Percentiles rank a stretch among this genome's conserved stretches.
Evolutionary conservation across 345 rosid species (phyloP).

Genomic region (Citrus sp.): DNA sequence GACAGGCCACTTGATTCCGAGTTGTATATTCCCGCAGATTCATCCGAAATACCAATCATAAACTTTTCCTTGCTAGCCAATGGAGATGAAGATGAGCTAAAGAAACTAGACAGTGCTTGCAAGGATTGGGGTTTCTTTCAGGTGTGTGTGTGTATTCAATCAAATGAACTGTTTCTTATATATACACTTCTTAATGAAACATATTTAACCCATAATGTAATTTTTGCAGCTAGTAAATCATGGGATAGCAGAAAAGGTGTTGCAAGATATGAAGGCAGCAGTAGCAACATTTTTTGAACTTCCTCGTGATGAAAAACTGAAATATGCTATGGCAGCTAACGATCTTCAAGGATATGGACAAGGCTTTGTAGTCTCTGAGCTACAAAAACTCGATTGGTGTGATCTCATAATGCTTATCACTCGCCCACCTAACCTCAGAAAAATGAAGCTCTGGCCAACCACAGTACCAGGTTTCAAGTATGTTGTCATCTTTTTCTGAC

Average conservation of each 20-base stretch:
- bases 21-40: background rate
- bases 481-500: background rate
- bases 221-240: constrained; percentile 20
- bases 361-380: constrained; percentile 23
- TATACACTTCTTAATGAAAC: background rate
- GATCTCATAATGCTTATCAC: constrained; percentile 18
- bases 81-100: constrained; percentile 18
- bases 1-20: constrained; percentile 8
- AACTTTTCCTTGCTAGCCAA: constrained; percentile 19
- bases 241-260: constrained; percentile 10
- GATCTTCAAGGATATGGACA: constrained; percentile 29
- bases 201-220: background rate
- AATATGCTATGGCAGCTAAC: constrained; percentile 18
- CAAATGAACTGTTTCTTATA: background rate
- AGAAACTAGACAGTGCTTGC: constrained; percentile 29
- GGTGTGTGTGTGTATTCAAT: background rate
- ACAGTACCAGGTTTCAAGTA: constrained; percentile 20
- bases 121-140: constrained; percentile 41
- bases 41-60: constrained; percentile 17
- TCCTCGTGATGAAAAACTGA: constrained; percentile 27
- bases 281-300: constrained; percentile 26
- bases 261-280: constrained; percentile 17
- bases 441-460: constrained; percentile 22
- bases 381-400: constrained; percentile 30
- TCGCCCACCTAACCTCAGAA: constrained; percentile 8